Conservation (phyloP, 352 stramenopile species). For the Halophytophthora polymorphica region DNA sequence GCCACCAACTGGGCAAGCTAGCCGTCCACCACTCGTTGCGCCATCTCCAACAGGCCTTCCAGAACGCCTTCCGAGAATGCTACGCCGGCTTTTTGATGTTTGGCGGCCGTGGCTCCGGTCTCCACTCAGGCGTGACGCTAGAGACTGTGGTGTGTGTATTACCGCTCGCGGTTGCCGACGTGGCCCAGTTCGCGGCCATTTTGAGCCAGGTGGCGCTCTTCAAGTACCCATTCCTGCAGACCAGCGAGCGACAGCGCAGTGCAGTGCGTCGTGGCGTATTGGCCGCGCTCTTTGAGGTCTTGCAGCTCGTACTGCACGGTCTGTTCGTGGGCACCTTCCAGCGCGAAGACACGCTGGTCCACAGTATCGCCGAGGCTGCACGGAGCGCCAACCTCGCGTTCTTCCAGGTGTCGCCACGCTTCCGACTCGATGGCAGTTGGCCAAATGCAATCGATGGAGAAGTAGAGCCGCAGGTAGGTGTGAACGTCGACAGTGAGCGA, state of each 20-base stretch:
- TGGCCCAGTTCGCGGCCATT: constrained; percentile 49
- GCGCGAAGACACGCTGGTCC: constrained; percentile 41
- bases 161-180: constrained; percentile 44
- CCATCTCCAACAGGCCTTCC: constrained; percentile 48
- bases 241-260: constrained; percentile 1
- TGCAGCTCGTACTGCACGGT: constrained; percentile 58
- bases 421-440: constrained; percentile 57
- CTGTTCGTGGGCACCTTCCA: constrained; percentile 53
- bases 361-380: constrained; percentile 25
- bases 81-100: constrained; percentile 32
- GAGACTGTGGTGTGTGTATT: constrained; percentile 28
- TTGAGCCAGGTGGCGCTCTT: constrained; percentile 53
- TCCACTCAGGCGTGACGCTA: constrained; percentile 2
- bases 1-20: constrained; percentile 36
- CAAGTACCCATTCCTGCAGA: constrained; percentile 41
- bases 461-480: background rate
- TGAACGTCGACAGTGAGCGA: constrained; percentile 20
- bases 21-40: constrained; percentile 42
- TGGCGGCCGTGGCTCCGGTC: constrained; percentile 10
- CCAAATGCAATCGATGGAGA: background rate
- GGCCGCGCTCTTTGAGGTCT: constrained; percentile 55
- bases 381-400: constrained; percentile 23
- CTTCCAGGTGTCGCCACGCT: constrained; percentile 42
- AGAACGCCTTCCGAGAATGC: constrained; percentile 39
- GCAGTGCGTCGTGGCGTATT: constrained; percentile 43